These are phyloP conservation scores for Xylaria sp. DNA, from an alignment of 495 filamentous ascomycete genomes.

Conservation along the genomic window DNA sequence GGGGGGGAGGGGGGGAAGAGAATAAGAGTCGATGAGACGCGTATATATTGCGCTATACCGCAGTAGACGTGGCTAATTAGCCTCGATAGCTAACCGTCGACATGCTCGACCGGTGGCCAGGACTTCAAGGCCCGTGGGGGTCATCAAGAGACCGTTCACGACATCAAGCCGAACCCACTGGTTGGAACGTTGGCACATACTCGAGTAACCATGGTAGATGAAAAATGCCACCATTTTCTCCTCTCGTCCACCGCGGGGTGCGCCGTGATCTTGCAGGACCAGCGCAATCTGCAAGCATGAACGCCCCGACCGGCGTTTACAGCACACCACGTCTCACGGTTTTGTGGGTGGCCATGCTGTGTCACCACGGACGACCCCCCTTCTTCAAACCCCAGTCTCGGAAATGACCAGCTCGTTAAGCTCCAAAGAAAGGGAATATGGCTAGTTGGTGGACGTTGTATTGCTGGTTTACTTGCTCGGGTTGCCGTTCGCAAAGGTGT, in stretches of 20 bases:
- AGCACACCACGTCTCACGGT: conserved; percentile 17
- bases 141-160: background rate
- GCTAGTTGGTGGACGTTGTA: background rate
- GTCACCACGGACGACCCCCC: conserved; percentile 19
- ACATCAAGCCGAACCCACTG: background rate
- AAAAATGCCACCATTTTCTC: background rate
- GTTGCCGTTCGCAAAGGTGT: background rate
- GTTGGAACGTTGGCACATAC: background rate
- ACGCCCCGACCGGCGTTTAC: background rate
- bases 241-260: conserved; percentile 9
- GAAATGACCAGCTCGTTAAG: conserved; percentile 15
- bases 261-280: conserved; percentile 5
- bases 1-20: background rate
- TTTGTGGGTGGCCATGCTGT: conserved; percentile 15
- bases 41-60: background rate
- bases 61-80: background rate
- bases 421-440: background rate
- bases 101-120: background rate
- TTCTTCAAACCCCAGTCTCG: background rate
- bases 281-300: conserved; percentile 2
- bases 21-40: background rate
- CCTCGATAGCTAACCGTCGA: background rate
- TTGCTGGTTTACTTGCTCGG: background rate
- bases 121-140: background rate
- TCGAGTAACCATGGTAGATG: background rate